Percentiles rank a stretch among this genome's conserved stretches.
These are phyloP conservation scores for Dendrocalamus latiflorus DNA, from an alignment of 202 grass and related monocot species.

Conservation along the genomic window DNA sequence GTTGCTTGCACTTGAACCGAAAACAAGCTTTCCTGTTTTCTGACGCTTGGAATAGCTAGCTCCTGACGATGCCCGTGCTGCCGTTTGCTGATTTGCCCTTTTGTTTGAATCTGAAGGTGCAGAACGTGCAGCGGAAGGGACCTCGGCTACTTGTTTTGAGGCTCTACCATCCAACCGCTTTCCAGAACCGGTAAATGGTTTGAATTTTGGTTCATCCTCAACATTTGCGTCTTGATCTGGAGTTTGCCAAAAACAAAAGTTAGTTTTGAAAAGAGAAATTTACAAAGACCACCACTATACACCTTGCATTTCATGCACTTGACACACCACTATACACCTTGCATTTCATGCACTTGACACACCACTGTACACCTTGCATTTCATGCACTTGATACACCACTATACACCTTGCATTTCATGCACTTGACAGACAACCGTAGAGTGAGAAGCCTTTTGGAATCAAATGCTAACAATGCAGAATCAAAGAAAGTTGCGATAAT, in stretches of 20 bases:
- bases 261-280: not conserved
- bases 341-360: too few species aligned
- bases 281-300: not conserved
- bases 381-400: not conserved
- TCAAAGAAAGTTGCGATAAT: not conserved
- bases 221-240: conserved; percentile 26
- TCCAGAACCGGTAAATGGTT: conserved; percentile 56
- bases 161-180: conserved; percentile 68
- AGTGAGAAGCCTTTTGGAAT: not conserved
- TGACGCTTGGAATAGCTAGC: conserved; percentile 36
- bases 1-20: conserved; percentile 63
- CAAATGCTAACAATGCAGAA: not conserved
- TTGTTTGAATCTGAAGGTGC: conserved; percentile 30
- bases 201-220: conserved; percentile 60
- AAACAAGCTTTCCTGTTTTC: conserved; percentile 70
- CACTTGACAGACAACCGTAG: not conserved
- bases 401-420: not conserved
- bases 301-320: not conserved
- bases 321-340: not conserved
- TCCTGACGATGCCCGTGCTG: conserved; percentile 17
- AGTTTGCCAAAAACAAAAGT: not conserved
- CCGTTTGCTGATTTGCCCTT: conserved; percentile 42
- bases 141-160: conserved; percentile 27
- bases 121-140: conserved; percentile 13
- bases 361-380: not conserved